phyloP scores from a whole-genome alignment of 1,139 yeast species.

The Yamadazyma siamensis region DNA sequence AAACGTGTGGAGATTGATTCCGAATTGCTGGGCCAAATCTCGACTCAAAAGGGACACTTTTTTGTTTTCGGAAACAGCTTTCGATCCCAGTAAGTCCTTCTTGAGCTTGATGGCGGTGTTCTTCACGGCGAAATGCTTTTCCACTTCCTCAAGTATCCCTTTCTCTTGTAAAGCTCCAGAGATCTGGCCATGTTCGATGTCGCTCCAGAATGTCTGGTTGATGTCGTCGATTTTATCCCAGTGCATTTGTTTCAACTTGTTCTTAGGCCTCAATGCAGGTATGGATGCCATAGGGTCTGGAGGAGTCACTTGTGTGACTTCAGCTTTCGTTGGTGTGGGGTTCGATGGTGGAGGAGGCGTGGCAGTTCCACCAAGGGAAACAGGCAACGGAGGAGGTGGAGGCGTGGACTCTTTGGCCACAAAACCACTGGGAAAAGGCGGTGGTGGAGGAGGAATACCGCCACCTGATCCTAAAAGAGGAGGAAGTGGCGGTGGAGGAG shows the following conservation, averaged over 20 bases:
- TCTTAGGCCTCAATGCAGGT: slow-evolving; percentile 41
- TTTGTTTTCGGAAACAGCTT: slow-evolving; percentile 11
- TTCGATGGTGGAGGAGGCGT: neutral
- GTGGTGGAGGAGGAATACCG: slow-evolving; percentile 10
- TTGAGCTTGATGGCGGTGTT: slow-evolving; percentile 45
- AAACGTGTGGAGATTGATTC: slow-evolving; percentile 85
- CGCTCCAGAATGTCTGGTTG: slow-evolving; percentile 81
- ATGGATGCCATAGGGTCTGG: slow-evolving; percentile 2
- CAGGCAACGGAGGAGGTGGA: neutral
- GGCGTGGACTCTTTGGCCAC: slow-evolving; percentile 1
- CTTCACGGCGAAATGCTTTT: slow-evolving; percentile 68
- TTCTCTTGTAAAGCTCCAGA: slow-evolving; percentile 55
- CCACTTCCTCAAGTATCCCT: slow-evolving; percentile 80
- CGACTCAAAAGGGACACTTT: slow-evolving; percentile 67
- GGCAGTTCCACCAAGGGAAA: neutral
- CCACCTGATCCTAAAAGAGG: slow-evolving; percentile 3
- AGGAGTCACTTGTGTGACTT: slow-evolving; percentile 1
- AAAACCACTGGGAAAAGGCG: slow-evolving; percentile 3
- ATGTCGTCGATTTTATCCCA: slow-evolving; percentile 83
- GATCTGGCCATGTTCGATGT: slow-evolving; percentile 43
- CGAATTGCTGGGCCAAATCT: slow-evolving; percentile 82
- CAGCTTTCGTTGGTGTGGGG: neutral
- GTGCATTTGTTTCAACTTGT: slow-evolving; percentile 85
- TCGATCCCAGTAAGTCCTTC: slow-evolving; percentile 16
- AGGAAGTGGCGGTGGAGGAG: slow-evolving; percentile 26